Base-by-base conservation (phyloP, 305 asterid species). In the Fraxinus latifolia region DNA sequence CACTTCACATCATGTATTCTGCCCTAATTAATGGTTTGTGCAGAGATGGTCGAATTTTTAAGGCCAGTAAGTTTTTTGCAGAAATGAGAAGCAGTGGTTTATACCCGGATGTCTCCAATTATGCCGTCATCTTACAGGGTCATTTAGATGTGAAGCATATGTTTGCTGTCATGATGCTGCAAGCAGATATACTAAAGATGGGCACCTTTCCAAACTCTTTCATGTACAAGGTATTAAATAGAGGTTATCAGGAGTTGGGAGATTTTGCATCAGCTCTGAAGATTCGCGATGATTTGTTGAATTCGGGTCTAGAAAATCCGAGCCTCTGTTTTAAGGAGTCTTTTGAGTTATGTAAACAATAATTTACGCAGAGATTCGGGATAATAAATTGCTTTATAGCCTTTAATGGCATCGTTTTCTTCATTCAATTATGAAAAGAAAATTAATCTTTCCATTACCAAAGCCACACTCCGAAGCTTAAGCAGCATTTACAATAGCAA, bases 101-200 rank as follows among this genome's bases (percentile, higher is more conserved):
- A 5, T 60, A 19, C 80, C 89, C 93, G 7, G 93, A 88, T 33
- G 73, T 79, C 0, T 53, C 65, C 32, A 90, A 91, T 80, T 93
- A 93, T 82, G 87, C 82, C 23, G 87, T 83, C 17, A 73, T 93
- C 9, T 9, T 91, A 12, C 84, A 77, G 72, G 90, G 90, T 80
- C 93, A 92, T 87, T 92, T 85, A 73, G 81, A 73, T 31, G 83
- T 71, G 47, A 88, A 84, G 83, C 91, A 79, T 42, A 83, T 85
- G 47, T 72, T 84, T 74, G 82, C 86, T 82, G 95, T 85, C 74
- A 87, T 87, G 92, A 90, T 93, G 93, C 80, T 94, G 78, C 95
- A 93, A 77, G 95, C 97, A 17, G 97, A 93, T 82, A 87, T 92
- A 94, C 25, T 92, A 33, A 93, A 94, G 95, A 85, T 74, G 70